Evolutionary conservation across 2,329 filamentous ascomycete genomes (phyloP), one percentile per base, ranked within the genome.

Genomic region (Raffaelea deltoideospora): DNA sequence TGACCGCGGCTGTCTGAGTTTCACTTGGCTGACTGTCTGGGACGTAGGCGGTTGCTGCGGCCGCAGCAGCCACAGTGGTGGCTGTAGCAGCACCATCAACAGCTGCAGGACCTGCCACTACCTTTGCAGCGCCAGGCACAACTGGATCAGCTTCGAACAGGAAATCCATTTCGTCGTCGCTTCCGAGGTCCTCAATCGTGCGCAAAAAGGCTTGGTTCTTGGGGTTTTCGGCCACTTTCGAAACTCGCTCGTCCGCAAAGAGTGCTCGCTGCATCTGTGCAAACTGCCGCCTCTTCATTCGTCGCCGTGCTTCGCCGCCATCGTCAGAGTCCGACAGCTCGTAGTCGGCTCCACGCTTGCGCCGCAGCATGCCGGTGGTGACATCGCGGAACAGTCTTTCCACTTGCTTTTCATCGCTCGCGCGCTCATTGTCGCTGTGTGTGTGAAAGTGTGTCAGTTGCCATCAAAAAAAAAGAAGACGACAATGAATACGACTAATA

Each of bases 311-410:
- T 49, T 88, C 82, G 15, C 79, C 74, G 44, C 81, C 85, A 47
- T 95, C 88, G 46, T 95, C 88, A 3, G 84, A 88, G 53, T 96
- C 90, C 5, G 85, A 87, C 18, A 93, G 70, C 48, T 88, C 82
- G 43, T 87, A 78, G 48, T 87, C 81, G 52, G 82, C 70, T 42
- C 79, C 81, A 51, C 82, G 77, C 53, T 92, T 88, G 43, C 84
- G 79, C 10, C 87, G 79, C 34, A 98, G 69, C 55, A 76, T 79
- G 35, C 90, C 90, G 11, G 80, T 92, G 5, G 84, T 90, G 48
- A 98, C 79, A 52, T 96, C 88, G 48, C 83, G 87, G 66, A 90
- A 85, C 35, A 98, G 70, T 60, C 90, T 90, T 49, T 87, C 81
- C 13, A 95, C 79, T 46, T 83, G 76, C 48, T 88, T 85, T 54